Evolutionary conservation across 2,329 filamentous ascomycete genomes (phyloP), one percentile per base, ranked within the genome.

Genomic region (Penicillium sumatraense): DNA sequence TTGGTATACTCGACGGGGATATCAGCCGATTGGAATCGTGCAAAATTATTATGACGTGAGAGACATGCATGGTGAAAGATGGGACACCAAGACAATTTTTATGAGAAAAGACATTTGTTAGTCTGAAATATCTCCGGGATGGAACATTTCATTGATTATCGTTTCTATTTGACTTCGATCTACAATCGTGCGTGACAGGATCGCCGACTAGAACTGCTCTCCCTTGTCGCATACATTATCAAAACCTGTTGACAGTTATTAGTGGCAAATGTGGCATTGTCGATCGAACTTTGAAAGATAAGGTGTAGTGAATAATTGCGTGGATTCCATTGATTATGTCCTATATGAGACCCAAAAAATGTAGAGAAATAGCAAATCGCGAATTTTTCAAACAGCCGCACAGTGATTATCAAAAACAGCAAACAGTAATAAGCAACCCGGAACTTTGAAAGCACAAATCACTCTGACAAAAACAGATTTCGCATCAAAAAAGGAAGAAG

Each of bases 1-100:
- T 9, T 66, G 62, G 63, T 66, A 66, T 55, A 36, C 31, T 31
- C 57, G 62, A 9, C 57, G 63, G 20, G 63, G 62, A 11, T 66
- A 66, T 27, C 51, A 5, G 10, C 45, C 58, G 9, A 51, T 64
- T 7, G 56, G 53, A n/a, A 62, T 54, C 0, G 48, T 62, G 5
- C 56, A 54, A 27, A 58, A 64, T 18, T 62, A 51, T 42, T 66
- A 66, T 29, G 38, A 29, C 7, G 49, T 53, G 11, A 9, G 1
- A 5, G 62, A 65, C 40, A 56, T 24, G 9, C 53, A 49, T 47
- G 57, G 57, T 1, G 60, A 61, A 16, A 13, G 36, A 10, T 60
- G 62, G 62, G 53, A 59, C 38, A 54, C 35, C 2, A 62, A 46
- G 51, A 59, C 62, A 2, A 45, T 64, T 9, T 65, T 64, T 21